Evolutionary conservation across 106 monocot species (phyloP), one percentile per base, ranked within the genome.

Genomic region (Acorus calamus): DNA sequence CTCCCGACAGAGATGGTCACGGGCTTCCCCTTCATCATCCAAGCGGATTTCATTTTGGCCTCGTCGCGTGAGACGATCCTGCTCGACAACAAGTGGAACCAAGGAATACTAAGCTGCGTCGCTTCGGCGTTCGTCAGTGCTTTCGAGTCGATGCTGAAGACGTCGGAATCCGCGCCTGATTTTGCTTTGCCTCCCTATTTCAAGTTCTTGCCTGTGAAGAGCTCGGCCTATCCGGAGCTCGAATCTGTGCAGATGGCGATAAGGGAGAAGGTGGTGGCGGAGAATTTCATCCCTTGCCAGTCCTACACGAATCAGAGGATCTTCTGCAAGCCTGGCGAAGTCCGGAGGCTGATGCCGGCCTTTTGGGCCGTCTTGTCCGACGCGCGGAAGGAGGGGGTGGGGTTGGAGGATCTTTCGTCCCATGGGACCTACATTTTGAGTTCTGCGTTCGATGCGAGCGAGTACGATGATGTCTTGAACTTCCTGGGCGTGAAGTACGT

Each of bases 31-130:
- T 75, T 75, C 6, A 63, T 75, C 12, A 69, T 75, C 56, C 86
- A 86, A 53, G 81, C 86, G 6, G 86, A 86, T 47, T 86, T 86
- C 53, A 56, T 86, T n/a, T 78, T 82, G 3, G 49, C 69, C 46
- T 78, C 85, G 8, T 81, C 85, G 13, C 67, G 84, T 10, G 84
- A 84, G 59, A 56, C 85, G 2, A 85, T 85, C 61, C 58, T 72
- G 13, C 13, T 74, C 0, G 75, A 85, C n/a, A 81, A 46, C 56
- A 69, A 72, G 8, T 86, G 86, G 86, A 86, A 86, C 52, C 72
- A 64, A 11, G 78, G 81, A 12, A 86, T 86, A 58, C 72, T 86
- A 10, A 56, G 67, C 49, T 81, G 78, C 65, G 78, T 82, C 0
- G 59, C 86, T 60, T 42, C 69, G 52, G 81, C 81, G 5, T 86